A percentile compares a stretch with the other conserved stretches of the same genome.
These are phyloP conservation scores for Neonectria ditissima DNA, from an alignment of 2,329 filamentous ascomycete species.

Conservation along the genomic window DNA sequence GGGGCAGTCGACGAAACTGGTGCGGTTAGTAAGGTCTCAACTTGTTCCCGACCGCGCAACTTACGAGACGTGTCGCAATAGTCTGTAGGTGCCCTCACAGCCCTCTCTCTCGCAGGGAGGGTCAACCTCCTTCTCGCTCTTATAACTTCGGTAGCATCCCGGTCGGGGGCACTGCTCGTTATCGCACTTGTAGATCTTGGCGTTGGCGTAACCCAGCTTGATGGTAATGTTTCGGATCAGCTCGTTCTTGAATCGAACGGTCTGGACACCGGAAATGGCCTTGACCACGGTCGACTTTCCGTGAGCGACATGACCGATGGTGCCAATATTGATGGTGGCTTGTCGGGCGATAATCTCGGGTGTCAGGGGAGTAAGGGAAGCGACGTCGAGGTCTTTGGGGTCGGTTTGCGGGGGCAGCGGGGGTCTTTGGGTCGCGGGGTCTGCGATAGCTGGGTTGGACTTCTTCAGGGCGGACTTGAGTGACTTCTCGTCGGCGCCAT, in stretches of 20 bases:
- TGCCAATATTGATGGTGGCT: constrained; percentile 99
- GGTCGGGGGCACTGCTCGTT: constrained; percentile 91
- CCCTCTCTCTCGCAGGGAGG: constrained; percentile 95
- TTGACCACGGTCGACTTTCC: constrained; percentile 99
- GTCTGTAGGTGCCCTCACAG: constrained; percentile 86
- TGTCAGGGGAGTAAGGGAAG: constrained; percentile 83
- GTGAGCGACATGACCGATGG: constrained; percentile 98
- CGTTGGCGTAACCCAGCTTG: constrained; percentile 99
- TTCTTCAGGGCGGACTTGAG: constrained; percentile 92
- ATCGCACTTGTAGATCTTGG: constrained; percentile 99
- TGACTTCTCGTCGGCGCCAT: constrained; percentile 72
- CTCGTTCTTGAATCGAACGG: constrained; percentile 99
- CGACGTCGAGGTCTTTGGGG: constrained; percentile 87
- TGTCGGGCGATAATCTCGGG: constrained; percentile 98
- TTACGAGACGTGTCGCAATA: constrained; percentile 93
- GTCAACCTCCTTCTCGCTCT: constrained; percentile 99
- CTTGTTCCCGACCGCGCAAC: constrained; percentile 52
- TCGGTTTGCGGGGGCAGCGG: constrained; percentile 88
- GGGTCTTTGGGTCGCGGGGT: constrained; percentile 66
- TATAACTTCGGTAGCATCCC: constrained; percentile 95
- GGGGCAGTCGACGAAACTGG: constrained; percentile 95
- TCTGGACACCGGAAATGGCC: constrained; percentile 98
- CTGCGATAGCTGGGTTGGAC: constrained; percentile 63
- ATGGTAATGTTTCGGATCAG: constrained; percentile 99
- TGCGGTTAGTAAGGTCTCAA: constrained; percentile 34